Conservation (phyloP, 73 alveolate species). For the Paramecium sexaurelia region DNA sequence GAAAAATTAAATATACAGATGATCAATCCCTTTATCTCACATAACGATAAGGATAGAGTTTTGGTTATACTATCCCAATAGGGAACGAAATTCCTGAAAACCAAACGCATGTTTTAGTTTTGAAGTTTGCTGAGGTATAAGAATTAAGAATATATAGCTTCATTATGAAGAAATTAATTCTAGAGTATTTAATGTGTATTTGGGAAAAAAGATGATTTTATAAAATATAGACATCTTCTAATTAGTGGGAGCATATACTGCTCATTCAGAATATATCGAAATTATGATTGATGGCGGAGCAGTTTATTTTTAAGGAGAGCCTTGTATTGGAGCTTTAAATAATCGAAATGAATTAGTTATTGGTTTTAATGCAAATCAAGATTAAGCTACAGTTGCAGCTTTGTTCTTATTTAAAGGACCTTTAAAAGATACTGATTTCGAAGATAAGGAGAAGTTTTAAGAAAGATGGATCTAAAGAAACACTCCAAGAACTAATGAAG, state of each 20-base stretch:
- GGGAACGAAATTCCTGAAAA: neutral
- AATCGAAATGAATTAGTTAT: neutral
- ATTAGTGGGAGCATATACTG: neutral
- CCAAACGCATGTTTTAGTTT: neutral
- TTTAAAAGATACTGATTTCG: constrained; percentile 9
- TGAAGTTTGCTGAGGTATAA: constrained; percentile 36
- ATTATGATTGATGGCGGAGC: neutral
- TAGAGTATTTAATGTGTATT: neutral
- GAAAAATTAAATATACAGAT: constrained; percentile 3
- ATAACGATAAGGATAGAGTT: neutral
- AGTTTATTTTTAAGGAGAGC: neutral
- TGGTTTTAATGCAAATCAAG: constrained; percentile 1
- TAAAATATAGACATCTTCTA: neutral
- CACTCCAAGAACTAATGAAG: neutral
- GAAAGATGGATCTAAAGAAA: neutral
- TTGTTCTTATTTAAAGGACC: constrained; percentile 30
- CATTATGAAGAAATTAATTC: neutral
- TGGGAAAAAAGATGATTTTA: neutral
- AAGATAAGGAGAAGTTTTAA: constrained; percentile 6
- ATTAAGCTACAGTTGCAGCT: neutral
- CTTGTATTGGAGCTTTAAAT: constrained; percentile 8
- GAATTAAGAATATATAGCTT: neutral
- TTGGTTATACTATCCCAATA: neutral
- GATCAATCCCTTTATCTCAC: constrained; percentile 2
- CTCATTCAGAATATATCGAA: constrained; percentile 54